phyloP scores from a whole-genome alignment of 495 filamentous ascomycete genomes.

The Aspergillus baeticus region DNA sequence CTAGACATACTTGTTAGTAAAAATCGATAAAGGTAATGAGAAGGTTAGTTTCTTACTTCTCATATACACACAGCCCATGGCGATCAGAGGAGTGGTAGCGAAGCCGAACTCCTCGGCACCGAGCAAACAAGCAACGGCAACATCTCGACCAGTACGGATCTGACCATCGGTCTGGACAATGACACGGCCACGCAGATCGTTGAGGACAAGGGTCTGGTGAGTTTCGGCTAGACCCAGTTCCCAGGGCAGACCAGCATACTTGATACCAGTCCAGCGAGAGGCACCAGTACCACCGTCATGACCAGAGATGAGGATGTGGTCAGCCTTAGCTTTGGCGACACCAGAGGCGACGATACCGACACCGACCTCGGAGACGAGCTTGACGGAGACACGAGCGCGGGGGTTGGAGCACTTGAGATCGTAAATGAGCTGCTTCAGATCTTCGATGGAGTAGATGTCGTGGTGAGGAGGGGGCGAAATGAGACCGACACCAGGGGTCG shows the following conservation, averaged over 20 bases:
- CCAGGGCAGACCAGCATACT: slow-evolving; percentile 98
- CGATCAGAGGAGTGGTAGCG: slow-evolving; percentile 94
- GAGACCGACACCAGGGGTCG: slow-evolving; percentile 96
- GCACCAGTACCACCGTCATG: slow-evolving; percentile 98
- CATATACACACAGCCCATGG: slow-evolving; percentile 98
- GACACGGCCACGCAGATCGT: slow-evolving; percentile 94
- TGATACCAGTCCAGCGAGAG: slow-evolving; percentile 99
- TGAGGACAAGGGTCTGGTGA: slow-evolving; percentile 97
- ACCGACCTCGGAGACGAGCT: slow-evolving; percentile 97
- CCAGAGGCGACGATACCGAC: slow-evolving; percentile 98
- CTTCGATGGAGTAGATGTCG: slow-evolving; percentile 99
- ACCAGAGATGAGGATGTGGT: slow-evolving; percentile 96
- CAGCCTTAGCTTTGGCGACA: slow-evolving; percentile 97
- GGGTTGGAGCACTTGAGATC: slow-evolving; percentile 98
- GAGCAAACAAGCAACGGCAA: slow-evolving; percentile 93
- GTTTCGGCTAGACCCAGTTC: slow-evolving; percentile 97
- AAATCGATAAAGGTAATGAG: no score
- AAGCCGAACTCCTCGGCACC: slow-evolving; percentile 99
- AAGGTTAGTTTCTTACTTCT: no score
- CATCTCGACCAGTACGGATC: slow-evolving; percentile 88
- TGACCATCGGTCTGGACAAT: slow-evolving; percentile 98
- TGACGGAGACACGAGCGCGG: slow-evolving; percentile 92
- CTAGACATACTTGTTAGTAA: not conserved
- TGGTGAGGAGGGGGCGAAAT: slow-evolving; percentile 99
- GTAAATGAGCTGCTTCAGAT: slow-evolving; percentile 98